Evolutionary conservation across 352 stramenopile genomes (phyloP).

Genomic region (Pythium volutum): DNA sequence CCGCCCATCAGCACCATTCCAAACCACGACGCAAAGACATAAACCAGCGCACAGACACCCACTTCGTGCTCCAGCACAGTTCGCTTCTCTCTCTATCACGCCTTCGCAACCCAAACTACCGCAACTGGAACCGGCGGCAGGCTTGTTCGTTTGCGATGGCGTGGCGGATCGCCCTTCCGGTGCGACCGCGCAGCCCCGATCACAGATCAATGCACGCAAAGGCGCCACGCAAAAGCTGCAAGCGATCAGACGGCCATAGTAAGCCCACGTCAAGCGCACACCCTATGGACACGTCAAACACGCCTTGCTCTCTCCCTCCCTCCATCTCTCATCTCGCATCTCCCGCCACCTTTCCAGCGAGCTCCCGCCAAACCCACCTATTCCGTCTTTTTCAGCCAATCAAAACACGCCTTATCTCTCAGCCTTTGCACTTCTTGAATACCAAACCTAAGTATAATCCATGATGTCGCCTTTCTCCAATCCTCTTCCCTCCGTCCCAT

Average conservation of each 20-base stretch:
- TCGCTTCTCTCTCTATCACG: background rate
- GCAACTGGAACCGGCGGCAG: background rate
- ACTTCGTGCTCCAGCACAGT: background rate
- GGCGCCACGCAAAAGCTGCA: constrained; percentile 2
- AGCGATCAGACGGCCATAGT: background rate
- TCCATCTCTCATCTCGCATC: too few species aligned
- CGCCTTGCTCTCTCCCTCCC: background rate
- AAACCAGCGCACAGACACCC: constrained; percentile 3
- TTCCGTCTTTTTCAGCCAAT: constrained; percentile 14
- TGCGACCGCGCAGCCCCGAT: background rate
- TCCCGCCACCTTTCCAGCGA: constrained; percentile 3
- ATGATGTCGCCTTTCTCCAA: constrained; percentile 9
- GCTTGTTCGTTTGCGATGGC: background rate
- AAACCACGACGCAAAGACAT: background rate
- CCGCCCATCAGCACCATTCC: background rate
- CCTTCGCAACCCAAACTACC: background rate
- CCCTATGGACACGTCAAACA: background rate
- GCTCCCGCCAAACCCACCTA: constrained; percentile 1
- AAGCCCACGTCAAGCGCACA: too few species aligned
- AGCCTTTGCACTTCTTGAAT: background rate
- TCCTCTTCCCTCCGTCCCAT: constrained; percentile 4
- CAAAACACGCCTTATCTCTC: background rate
- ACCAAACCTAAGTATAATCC: constrained; percentile 16
- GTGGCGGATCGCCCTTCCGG: too few species aligned
- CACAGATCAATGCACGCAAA: background rate